Evolutionary conservation across 1,284 basidiomycete genomes (phyloP), one percentile per base, ranked within the genome.

Genomic region (Amylostereum areolatum): DNA sequence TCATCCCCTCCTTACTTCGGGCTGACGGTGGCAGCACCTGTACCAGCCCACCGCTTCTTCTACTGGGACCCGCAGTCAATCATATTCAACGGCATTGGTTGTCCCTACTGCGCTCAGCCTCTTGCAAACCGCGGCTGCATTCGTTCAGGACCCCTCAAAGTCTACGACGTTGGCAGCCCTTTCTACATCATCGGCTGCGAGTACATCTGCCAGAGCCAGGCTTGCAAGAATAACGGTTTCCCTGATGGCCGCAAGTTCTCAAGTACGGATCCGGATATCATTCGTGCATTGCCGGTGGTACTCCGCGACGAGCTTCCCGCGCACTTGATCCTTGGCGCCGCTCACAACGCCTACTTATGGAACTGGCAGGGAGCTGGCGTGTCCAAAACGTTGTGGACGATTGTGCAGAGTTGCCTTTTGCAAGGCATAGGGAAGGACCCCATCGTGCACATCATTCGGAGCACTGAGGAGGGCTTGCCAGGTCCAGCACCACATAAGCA

Each of bases 101-200:
- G 85, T 55, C 83, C 83, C 0, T 69, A 59, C 43, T 89, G 85
- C 58, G 65, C 74, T 3, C 59, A 70, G 2, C 71, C 80, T 1
- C 72, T 89, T 32, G 55, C 62, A 28, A 85, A 87, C 62, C 73
- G 74, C 31, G 85, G 85, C 2, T 77, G 81, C 44, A 88, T 89
- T 61, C 75, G 70, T 50, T 75, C 77, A 0, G 85, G 85, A 0
- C 85, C 85, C 0, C 67, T 87, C 60, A 86, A 85, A 57, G 73
- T 87, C 3, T 83, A 86, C 59, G 85, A 89, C 56, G 75, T 89
- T 39, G 79, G 82, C 52, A 78, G 78, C 53, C 83, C 85, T 2
- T 89, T 89, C 67, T 89, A 83, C 60, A 75, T 89, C 59, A 86
- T 89, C 39, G 85, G 83, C n/a, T 85, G 85, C 59, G 82, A 85